Evolutionary conservation across 2,329 filamentous ascomycete genomes (phyloP), one percentile per base, ranked within the genome.

Genomic region (Apiospora saccharicola): DNA sequence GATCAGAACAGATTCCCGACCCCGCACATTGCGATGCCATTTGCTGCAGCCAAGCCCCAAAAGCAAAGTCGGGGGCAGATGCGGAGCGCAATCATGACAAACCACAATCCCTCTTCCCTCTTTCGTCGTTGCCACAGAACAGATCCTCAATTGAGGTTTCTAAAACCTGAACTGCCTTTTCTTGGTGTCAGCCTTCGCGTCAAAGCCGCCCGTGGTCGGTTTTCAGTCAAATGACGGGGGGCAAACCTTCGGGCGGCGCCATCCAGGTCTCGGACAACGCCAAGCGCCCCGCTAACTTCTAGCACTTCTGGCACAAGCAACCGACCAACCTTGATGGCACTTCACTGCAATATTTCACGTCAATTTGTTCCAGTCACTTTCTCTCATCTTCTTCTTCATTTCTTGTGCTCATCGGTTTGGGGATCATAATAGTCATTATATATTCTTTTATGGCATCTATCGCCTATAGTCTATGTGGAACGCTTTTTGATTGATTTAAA

Each of bases 401-500:
- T 67, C 19, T 12, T 26, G 16, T 19, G 26, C 5, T 34, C 16
- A 19, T 43, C 22, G 0, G 26, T 44, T 34, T 68, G 67, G 24
- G 30, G 30, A 61, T 68, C 67, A 68, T 70, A 47, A 49, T 37
- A 70, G 43, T 41, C 49, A 53, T 70, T 70, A 70, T 41, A 70
- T 70, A 53, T 4, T 24, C 41, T 22, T 53, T 30, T 3, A 19
- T 7, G 34, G 19, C 41, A 14, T 68, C 43, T 53, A 70, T 69
- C 22, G 14, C 30, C 41, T n/a, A 7, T 68, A 30, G 34, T 14
- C n/a, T 34, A 68, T 30, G 4, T n/a, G 2, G 34, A 22, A 46
- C 19, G 67, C 67, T 47, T 37, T 44, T 34, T 12, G 14, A 34
- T 61, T 61, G 3, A 0, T 5, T 61, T 34, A 61, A 61, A 30